Evolutionary conservation across 306 rosid genomes (phyloP).

Genomic region (Malus domestica): DNA sequence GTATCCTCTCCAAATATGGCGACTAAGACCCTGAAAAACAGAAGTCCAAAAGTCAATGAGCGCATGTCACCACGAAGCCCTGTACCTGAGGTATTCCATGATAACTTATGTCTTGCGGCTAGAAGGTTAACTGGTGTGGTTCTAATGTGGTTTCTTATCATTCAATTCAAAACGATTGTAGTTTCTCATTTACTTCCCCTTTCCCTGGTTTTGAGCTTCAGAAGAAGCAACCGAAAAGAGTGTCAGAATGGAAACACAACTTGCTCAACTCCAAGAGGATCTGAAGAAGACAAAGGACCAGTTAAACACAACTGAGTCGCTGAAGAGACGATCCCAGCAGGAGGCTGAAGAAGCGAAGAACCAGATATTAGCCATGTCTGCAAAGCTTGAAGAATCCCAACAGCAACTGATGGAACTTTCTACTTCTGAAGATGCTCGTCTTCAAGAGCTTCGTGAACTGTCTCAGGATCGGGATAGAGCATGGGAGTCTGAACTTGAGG

Average conservation of each 20-base stretch:
- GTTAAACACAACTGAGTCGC: slow-evolving; percentile 50
- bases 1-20: slow-evolving; percentile 36
- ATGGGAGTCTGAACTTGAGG: slow-evolving; percentile 92
- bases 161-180: background rate
- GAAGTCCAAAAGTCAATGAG: slow-evolving; percentile 49
- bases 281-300: slow-evolving; percentile 64
- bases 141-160: background rate
- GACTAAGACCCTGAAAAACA: slow-evolving; percentile 50
- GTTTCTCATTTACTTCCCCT: background rate
- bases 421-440: slow-evolving; percentile 65
- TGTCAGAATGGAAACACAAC: slow-evolving; percentile 62
- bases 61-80: slow-evolving; percentile 58
- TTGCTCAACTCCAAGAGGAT: slow-evolving; percentile 66
- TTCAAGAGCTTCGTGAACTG: slow-evolving; percentile 60
- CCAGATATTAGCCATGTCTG: slow-evolving; percentile 43
- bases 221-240: slow-evolving; percentile 54
- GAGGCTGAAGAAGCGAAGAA: slow-evolving; percentile 75
- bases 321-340: slow-evolving; percentile 50
- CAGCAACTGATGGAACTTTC: slow-evolving; percentile 64
- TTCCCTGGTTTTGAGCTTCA: slow-evolving; percentile 17
- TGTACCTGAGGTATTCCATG: slow-evolving; percentile 48
- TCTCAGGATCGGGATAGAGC: slow-evolving; percentile 87
- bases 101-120: background rate
- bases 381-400: slow-evolving; percentile 63
- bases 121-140: background rate